Evolutionary conservation across 129 eudicot species (phyloP).

Genomic region (Helianthus tuberosus): DNA sequence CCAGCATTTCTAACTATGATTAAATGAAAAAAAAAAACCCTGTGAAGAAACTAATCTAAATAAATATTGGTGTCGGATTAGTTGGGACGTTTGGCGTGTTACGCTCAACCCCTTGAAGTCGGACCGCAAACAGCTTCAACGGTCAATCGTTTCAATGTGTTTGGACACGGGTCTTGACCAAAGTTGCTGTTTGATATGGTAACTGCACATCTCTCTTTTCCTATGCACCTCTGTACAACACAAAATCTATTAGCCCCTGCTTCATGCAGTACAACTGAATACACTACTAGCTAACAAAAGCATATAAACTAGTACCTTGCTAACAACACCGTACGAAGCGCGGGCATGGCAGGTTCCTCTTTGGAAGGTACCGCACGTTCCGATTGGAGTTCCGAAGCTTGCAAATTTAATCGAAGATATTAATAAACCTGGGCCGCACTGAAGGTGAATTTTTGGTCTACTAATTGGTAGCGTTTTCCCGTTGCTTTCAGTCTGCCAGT

Average conservation of each 20-base stretch:
- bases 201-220: conserved; percentile 76
- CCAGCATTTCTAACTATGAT: conserved; percentile 19
- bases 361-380: conserved; percentile 84
- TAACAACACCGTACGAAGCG: conserved; percentile 57
- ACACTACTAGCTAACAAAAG: not conserved
- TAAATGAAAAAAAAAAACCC: conserved; percentile 18
- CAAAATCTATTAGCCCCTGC: conserved; percentile 17
- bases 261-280: not conserved
- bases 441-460: conserved; percentile 73
- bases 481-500: conserved; percentile 68
- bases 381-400: conserved; percentile 93
- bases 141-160: conserved; percentile 81
- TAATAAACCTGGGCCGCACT: conserved; percentile 62
- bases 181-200: conserved; percentile 82
- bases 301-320: conserved; percentile 58
- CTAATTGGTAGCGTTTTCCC: conserved; percentile 50
- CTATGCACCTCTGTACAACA: conserved; percentile 72
- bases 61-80: conserved; percentile 4
- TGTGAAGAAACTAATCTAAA: conserved; percentile 24
- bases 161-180: conserved; percentile 92
- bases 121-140: conserved; percentile 88
- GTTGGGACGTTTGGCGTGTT: not conserved
- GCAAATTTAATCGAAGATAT: conserved; percentile 92
- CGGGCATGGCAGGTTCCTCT: conserved; percentile 90
- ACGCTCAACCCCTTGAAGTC: conserved; percentile 28